Base-by-base conservation (phyloP, 495 filamentous ascomycete genomes). In the Aspergillus wentii region DNA sequence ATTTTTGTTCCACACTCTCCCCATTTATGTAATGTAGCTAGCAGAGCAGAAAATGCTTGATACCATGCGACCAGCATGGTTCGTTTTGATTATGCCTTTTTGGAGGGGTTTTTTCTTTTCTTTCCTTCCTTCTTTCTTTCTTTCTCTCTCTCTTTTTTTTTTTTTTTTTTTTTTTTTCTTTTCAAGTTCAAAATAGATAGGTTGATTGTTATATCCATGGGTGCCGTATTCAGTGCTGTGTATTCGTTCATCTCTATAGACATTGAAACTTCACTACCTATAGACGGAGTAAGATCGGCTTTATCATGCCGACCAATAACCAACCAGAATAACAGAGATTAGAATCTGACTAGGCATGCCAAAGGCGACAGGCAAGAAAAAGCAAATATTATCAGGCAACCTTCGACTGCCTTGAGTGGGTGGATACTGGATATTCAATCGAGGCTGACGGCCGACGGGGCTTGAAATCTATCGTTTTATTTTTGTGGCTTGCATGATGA, bases 381-480 rank as follows among this genome's bases (percentile, higher is more conserved):
- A n/a, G n/a, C n/a, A n/a, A n/a, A n/a, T n/a, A n/a, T n/a, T n/a
- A n/a, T n/a, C n/a, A n/a, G n/a, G n/a, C n/a, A n/a, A n/a, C n/a
- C n/a, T n/a, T n/a, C n/a, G n/a, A n/a, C n/a, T n/a, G n/a, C n/a
- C n/a, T n/a, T n/a, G n/a, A n/a, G n/a, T n/a, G n/a, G n/a, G n/a
- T n/a, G n/a, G n/a, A n/a, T n/a, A n/a, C n/a, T n/a, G n/a, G n/a
- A n/a, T n/a, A n/a, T n/a, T n/a, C n/a, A n/a, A n/a, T n/a, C n/a
- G n/a, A n/a, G n/a, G n/a, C n/a, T n/a, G n/a, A n/a, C n/a, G n/a
- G n/a, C n/a, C n/a, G n/a, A n/a, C n/a, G n/a, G n/a, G n/a, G n/a
- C n/a, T n/a, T n/a, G n/a, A n/a, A n/a, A 43, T 43, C 33, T 38
- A 43, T 43, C 33, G 33, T 16, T 27, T 43, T 4, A 37, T 21